Evolutionary conservation across 306 rosid species (phyloP).

Genomic region (Glycine tomentella): DNA sequence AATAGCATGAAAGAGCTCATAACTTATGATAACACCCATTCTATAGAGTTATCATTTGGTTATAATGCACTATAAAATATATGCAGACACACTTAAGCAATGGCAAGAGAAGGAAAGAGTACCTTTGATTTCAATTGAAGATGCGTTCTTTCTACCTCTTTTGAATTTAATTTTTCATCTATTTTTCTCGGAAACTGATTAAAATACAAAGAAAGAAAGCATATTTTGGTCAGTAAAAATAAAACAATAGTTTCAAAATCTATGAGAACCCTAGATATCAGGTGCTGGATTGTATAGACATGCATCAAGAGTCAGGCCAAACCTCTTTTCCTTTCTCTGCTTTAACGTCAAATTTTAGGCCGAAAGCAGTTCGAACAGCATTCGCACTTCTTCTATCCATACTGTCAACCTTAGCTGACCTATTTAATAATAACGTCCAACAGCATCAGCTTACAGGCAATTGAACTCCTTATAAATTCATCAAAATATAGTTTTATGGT

Average conservation of each 20-base stretch:
- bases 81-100: slow-evolving; percentile 2
- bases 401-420: slow-evolving; percentile 55
- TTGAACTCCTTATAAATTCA: slow-evolving; percentile 6
- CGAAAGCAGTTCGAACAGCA: slow-evolving; percentile 46
- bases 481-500: slow-evolving; percentile 11
- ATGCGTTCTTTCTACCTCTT: slow-evolving; percentile 53
- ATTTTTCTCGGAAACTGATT: slow-evolving; percentile 51
- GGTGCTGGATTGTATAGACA: neutral
- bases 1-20: neutral
- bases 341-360: slow-evolving; percentile 52
- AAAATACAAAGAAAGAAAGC: neutral
- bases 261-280: slow-evolving; percentile 1
- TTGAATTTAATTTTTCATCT: slow-evolving; percentile 54
- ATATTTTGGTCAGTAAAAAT: slow-evolving; percentile 22
- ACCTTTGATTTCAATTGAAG: slow-evolving; percentile 73
- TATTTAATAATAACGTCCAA: slow-evolving; percentile 38
- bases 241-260: slow-evolving; percentile 17
- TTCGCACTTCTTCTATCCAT: slow-evolving; percentile 56
- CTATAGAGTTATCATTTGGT: neutral
- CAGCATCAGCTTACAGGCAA: slow-evolving; percentile 14
- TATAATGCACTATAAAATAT: slow-evolving; percentile 15
- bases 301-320: slow-evolving; percentile 12
- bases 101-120: slow-evolving; percentile 24
- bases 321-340: slow-evolving; percentile 67
- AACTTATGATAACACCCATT: neutral